These are phyloP conservation scores for Backusella circina DNA, from an alignment of 192 early-diverging fungal species.

Conservation along the genomic window DNA sequence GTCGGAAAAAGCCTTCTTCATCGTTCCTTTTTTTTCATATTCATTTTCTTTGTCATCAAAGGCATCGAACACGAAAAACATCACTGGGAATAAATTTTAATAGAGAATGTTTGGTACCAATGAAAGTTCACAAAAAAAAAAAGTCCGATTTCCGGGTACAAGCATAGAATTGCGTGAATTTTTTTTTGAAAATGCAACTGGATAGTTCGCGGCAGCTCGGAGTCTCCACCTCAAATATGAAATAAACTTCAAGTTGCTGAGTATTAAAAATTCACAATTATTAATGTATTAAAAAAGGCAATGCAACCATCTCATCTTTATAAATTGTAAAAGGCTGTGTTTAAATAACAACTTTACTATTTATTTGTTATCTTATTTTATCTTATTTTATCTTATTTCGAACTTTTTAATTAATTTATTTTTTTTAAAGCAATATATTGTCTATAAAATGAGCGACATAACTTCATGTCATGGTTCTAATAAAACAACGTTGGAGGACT, in stretches of 20 bases:
- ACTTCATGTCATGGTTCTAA: neutral
- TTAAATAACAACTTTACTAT: neutral
- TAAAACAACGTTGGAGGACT: neutral
- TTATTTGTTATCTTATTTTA: neutral
- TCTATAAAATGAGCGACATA: neutral
- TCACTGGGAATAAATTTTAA: no score
- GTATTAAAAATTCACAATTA: neutral
- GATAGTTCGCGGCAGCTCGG: neutral
- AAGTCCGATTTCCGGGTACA: neutral
- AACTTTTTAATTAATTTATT: neutral
- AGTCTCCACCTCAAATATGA: neutral
- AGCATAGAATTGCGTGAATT: no score
- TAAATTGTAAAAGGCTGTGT: neutral
- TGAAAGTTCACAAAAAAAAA: no score
- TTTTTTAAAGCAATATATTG: neutral
- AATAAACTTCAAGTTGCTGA: neutral
- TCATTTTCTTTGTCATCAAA: no score
- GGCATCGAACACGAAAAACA: no score
- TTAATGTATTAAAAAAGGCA: neutral
- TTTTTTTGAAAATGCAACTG: no score
- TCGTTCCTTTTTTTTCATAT: no score
- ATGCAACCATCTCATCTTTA: neutral
- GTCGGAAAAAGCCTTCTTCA: no score
- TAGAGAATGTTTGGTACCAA: no score
- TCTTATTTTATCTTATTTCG: neutral